A percentile compares a stretch with the other conserved stretches of the same genome.
phyloP scores from a whole-genome alignment of 2,329 filamentous ascomycete genomes.

The Aphanoascus verrucosus region DNA sequence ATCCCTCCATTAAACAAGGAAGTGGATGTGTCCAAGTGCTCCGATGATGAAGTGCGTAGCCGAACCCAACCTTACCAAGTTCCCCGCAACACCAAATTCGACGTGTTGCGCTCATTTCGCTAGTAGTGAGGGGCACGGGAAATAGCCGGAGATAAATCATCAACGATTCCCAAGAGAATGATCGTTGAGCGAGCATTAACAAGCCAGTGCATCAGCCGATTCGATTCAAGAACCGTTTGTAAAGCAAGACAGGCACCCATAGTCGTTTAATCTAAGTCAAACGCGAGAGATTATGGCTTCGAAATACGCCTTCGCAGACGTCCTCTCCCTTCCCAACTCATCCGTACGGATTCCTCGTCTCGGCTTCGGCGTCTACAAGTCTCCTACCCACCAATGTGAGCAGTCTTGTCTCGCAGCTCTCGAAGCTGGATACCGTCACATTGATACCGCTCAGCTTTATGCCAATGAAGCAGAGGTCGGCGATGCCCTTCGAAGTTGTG shows the following conservation, averaged over 20 bases:
- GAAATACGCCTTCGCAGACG: constrained; percentile 38
- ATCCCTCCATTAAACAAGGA: no score
- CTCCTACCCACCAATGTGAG: constrained; percentile 44
- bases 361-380: constrained; percentile 62
- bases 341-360: constrained; percentile 50
- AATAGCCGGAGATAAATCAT: no score
- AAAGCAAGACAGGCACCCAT: not conserved
- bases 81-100: no score
- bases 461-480: constrained; percentile 59
- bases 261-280: not conserved
- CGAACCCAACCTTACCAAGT: no score
- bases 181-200: no score
- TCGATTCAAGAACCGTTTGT: not conserved
- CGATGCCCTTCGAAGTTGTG: constrained; percentile 48
- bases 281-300: constrained; percentile 21
- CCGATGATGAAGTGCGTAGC: no score
- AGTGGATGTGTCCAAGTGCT: no score
- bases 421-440: constrained; percentile 33
- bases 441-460: constrained; percentile 57
- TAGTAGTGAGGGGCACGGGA: no score
- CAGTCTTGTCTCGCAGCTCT: constrained; percentile 51
- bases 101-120: no score
- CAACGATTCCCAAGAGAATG: no score
- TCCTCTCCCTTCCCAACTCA: constrained; percentile 42
- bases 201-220: no score